Evolutionary conservation across 2,329 filamentous ascomycete genomes (phyloP).

Genomic region (Orbilia oligospora): DNA sequence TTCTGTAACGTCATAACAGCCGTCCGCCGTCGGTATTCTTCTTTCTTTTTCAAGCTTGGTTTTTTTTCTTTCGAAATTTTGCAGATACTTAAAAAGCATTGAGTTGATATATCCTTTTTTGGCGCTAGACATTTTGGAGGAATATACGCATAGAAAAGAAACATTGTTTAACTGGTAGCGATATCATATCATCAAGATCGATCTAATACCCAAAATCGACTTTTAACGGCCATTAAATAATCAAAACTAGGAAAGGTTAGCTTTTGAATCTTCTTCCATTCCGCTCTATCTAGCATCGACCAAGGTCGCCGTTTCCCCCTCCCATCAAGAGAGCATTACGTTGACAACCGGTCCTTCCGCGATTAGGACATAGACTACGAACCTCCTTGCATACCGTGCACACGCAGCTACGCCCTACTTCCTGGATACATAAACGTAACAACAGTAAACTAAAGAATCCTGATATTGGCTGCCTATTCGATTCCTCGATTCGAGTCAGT

Average conservation of each 20-base stretch:
- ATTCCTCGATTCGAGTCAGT: constrained; percentile 51
- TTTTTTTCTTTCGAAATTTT: constrained; percentile 30
- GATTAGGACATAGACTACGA: constrained; percentile 48
- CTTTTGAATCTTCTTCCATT: constrained; percentile 30
- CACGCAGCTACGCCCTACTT: constrained; percentile 41
- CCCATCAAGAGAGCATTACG: constrained; percentile 39
- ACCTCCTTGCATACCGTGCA: constrained; percentile 60
- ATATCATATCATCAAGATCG: too few species aligned
- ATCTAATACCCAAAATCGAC: constrained; percentile 19
- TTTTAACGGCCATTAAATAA: constrained; percentile 38
- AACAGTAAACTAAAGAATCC: constrained; percentile 50
- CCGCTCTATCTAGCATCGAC: constrained; percentile 35
- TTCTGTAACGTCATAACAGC: constrained; percentile 59
- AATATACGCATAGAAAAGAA: constrained; percentile 50
- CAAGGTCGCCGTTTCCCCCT: constrained; percentile 53
- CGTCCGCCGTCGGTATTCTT: constrained; percentile 51
- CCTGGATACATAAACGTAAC: constrained; percentile 58
- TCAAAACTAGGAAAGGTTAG: constrained; percentile 47
- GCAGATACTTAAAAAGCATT: constrained; percentile 30
- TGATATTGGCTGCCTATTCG: constrained; percentile 57
- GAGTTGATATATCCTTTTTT: constrained; percentile 41
- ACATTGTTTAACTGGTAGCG: constrained; percentile 54
- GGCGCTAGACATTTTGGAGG: constrained; percentile 42
- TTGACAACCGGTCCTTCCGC: constrained; percentile 41
- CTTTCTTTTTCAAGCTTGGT: constrained; percentile 42